Evolutionary conservation across 768 basidiomycete species (phyloP).

Genomic region (Pisolithus microcarpus): DNA sequence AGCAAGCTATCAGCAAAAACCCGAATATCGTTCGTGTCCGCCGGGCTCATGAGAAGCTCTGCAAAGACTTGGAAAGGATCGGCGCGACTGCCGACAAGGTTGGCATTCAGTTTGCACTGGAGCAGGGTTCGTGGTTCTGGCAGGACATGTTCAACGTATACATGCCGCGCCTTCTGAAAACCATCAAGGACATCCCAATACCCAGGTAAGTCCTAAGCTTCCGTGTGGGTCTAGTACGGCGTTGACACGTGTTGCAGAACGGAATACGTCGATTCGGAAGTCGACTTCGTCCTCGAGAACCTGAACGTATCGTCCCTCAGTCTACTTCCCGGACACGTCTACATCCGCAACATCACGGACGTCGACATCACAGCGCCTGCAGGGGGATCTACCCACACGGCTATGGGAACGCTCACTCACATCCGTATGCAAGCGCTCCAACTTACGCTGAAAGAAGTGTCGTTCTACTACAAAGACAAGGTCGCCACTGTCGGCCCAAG

Average conservation of each 20-base stretch:
- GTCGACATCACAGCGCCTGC: conserved; percentile 44
- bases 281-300: conserved; percentile 72
- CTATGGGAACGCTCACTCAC: conserved; percentile 59
- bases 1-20: conserved; percentile 41
- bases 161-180: conserved; percentile 46
- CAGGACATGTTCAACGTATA: conserved; percentile 79
- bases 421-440: conserved; percentile 60
- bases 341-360: conserved; percentile 65
- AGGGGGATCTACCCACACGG: conserved; percentile 33
- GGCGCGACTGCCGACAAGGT: conserved; percentile 30
- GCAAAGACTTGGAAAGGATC: conserved; percentile 42
- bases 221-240: not conserved
- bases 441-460: conserved; percentile 54
- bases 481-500: conserved; percentile 43
- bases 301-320: conserved; percentile 61
- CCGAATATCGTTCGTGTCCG: conserved; percentile 41
- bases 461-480: conserved; percentile 70
- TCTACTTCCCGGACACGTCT: conserved; percentile 62
- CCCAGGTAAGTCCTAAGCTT: conserved; percentile 43
- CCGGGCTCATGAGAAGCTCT: conserved; percentile 43
- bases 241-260: conserved; percentile 35
- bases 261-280: conserved; percentile 61
- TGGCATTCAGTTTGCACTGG: conserved; percentile 46
- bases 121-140: conserved; percentile 71
- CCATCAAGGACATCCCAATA: conserved; percentile 59